Conservation (phyloP, 148 eudicot genomes). For the Rhododendron ferrugineum region DNA sequence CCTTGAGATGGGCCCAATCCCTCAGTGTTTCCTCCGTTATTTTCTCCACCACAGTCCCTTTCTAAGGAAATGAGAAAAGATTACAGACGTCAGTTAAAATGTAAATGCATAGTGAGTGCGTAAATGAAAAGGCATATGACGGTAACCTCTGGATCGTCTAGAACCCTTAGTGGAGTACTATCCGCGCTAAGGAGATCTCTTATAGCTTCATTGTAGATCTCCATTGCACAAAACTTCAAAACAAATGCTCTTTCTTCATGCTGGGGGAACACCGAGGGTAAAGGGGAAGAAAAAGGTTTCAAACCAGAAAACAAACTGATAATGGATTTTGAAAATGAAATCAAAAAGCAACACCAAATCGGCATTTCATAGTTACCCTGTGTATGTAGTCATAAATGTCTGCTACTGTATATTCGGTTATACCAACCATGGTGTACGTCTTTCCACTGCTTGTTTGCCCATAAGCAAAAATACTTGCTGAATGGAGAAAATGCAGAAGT, state of each 20-base stretch:
- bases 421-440: constrained; percentile 78
- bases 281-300: not conserved
- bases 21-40: constrained; percentile 64
- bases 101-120: not conserved
- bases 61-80: constrained; percentile 28
- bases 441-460: constrained; percentile 97
- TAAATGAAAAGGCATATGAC: not conserved
- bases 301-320: not conserved
- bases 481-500: constrained; percentile 1
- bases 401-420: constrained; percentile 54
- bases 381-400: constrained; percentile 62
- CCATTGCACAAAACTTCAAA: constrained; percentile 83
- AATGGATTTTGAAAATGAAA: not conserved
- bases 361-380: constrained; percentile 26
- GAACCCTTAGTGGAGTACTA: constrained; percentile 67
- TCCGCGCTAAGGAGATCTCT: constrained; percentile 82
- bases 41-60: constrained; percentile 89
- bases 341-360: not conserved
- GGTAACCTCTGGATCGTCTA: constrained; percentile 93
- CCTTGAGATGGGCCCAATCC: constrained; percentile 67
- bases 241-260: constrained; percentile 65
- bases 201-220: constrained; percentile 84
- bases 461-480: constrained; percentile 87
- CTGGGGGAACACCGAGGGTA: constrained; percentile 20
- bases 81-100: not conserved